Evolutionary conservation across 192 early-diverging fungal species (phyloP), one percentile per base, ranked within the genome.

Genomic region (Coemansia erecta): DNA sequence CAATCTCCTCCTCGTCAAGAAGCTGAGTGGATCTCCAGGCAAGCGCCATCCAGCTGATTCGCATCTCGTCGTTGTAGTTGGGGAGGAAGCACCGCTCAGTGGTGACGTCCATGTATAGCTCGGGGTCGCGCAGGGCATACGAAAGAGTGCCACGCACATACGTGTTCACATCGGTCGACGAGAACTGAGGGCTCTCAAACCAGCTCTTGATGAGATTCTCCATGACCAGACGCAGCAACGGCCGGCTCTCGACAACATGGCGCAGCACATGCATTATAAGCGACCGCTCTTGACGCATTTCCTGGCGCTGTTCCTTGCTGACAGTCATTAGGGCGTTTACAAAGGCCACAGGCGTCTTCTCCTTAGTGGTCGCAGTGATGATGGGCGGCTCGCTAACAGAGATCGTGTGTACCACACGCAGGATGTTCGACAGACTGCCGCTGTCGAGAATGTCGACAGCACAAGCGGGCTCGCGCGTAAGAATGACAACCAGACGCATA

Each of bases 241-340:
- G 67, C 15, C 71, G 56, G 58, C 86, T 83, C 68, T 98, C 95
- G 57, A 95, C 82, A 13, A 90, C 83, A 63, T 98, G 93, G 3
- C 94, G 85, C 51, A 98, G 61, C n/a, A 98, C 90, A 63, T 95
- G 89, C 17, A 90, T 73, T 10, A 90, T 82, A 44, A 95, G 83
- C 35, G 86, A 83, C 42, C 88, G 88, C 54, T 94, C 91, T 14
- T 91, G 86, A 46, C 86, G 82, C 64, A 93, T 89, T 26, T 82
- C 83, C 50, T 84, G 85, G 11, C 87, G 68, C 21, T 85, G 73
- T 17, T 82, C 73, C 60, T 81, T 85, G 31, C 78, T 64, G 15
- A 81, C 62, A 14, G 82, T 72, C 70, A 93, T 86, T 7, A 95
- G 63, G 21, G 87, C 76, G 45, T 43, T 79, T 66, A 56, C 70